Base-by-base conservation (phyloP, 768 basidiomycete species). In the Naganishia vishniacii region DNA sequence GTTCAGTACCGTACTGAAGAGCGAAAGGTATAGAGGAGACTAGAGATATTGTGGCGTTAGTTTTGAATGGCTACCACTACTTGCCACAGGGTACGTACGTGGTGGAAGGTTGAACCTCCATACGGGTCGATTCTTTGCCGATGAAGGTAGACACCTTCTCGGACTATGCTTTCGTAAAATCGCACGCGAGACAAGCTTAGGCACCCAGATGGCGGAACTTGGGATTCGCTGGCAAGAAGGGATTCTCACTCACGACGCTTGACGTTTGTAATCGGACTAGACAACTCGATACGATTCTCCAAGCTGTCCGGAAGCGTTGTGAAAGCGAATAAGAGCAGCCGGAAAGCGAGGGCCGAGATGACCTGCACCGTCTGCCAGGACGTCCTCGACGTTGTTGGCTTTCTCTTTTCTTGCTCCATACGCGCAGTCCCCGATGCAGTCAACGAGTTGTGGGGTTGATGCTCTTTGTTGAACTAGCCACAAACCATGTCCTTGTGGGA, bases 71-170 rank as follows among this genome's bases (percentile, higher is more conserved):
- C n/a, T n/a, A n/a, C n/a, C n/a, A n/a, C 59, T 65, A 41, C 32
- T 48, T 13, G 34, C 37, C 29, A 37, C 4, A 58, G 41, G 12
- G 12, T 8, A 68, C 88, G 65, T 78, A 93, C 92, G 77, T 94
- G 91, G 72, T 86, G 83, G 73, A 94, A 90, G 11, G 85, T 79
- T 5, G 89, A 88, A 42, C 91, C 92, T 62, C 86, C 83, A 69
- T 95, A 97, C 31, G 92, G 92, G 73, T 92, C 84, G 25, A 89
- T 79, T n/a, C 84, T 85, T 78, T 88, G 80, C 44, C 82, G 79
- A 67, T 86, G 86, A 16, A 97, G 82, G 78, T 86, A 91, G 4
- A 94, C 81, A 18, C 92, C 93, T 78, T 97, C 94, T 73, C 85
- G 84, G 64, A 98, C 94, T 97, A 67, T 44, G 20, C 66, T 64